Percentiles rank a stretch among this genome's conserved stretches.
Evolutionary conservation across 192 early-diverging fungal genomes (phyloP).

Genomic region (Entomortierella parvispora): DNA sequence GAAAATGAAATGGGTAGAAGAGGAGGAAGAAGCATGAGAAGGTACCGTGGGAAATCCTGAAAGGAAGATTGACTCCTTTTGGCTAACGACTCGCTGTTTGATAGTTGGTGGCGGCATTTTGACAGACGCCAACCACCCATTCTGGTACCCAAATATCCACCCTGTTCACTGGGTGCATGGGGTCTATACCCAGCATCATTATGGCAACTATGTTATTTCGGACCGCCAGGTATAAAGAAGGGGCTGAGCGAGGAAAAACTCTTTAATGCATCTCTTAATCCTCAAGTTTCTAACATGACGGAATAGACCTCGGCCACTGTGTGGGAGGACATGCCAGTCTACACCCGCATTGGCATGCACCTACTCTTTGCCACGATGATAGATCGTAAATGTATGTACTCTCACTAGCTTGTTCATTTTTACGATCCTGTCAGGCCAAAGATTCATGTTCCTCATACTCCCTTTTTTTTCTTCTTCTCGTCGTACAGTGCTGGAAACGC

Average conservation of each 20-base stretch:
- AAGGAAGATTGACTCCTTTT: no score
- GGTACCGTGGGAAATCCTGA: no score
- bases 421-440: not conserved
- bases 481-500: constrained; percentile 13
- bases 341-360: constrained; percentile 57
- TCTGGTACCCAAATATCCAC: constrained; percentile 12
- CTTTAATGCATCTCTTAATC: not conserved
- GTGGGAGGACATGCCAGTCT: constrained; percentile 58
- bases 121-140: constrained; percentile 1
- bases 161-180: constrained; percentile 28
- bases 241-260: not conserved
- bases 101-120: constrained; percentile 14
- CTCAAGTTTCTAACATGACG: not conserved
- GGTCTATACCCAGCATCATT: constrained; percentile 28
- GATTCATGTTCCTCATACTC: no score
- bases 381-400: constrained; percentile 26
- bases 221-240: constrained; percentile 30
- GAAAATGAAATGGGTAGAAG: no score
- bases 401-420: not conserved
- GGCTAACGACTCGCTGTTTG: no score
- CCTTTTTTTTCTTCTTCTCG: no score
- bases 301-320: constrained; percentile 40
- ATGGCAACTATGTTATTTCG: constrained; percentile 39
- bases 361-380: constrained; percentile 47
- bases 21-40: no score